Conservation (phyloP, 768 basidiomycete genomes). For the Tulasnella sp. region DNA sequence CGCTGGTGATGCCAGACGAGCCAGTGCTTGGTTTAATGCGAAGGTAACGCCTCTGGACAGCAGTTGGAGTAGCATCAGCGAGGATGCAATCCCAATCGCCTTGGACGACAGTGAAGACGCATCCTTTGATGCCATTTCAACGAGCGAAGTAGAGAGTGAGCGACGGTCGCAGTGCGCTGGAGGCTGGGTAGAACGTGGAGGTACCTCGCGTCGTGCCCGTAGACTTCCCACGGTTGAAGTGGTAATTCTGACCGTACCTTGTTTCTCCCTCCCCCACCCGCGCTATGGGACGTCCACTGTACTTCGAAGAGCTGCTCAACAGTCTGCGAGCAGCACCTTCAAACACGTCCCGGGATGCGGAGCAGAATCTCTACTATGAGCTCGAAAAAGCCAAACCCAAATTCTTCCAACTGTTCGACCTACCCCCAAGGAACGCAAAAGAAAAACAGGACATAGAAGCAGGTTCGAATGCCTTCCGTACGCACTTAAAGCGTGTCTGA, state of each 20-base stretch:
- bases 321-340: not conserved
- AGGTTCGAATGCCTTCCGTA: conserved; percentile 28
- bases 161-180: not conserved
- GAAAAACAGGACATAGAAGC: conserved; percentile 66
- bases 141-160: no score
- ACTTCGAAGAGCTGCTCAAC: conserved; percentile 8
- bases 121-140: not conserved
- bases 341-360: conserved; percentile 8
- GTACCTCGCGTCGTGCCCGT: not conserved
- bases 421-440: conserved; percentile 46
- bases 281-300: conserved; percentile 7
- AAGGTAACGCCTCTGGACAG: conserved; percentile 80
- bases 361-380: conserved; percentile 21
- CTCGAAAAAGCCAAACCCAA: conserved; percentile 28
- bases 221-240: not conserved
- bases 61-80: conserved; percentile 78
- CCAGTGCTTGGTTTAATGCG: conserved; percentile 72
- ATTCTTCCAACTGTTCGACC: conserved; percentile 52
- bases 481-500: conserved; percentile 3
- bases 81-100: conserved; percentile 39
- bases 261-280: not conserved
- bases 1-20: conserved; percentile 72
- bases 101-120: conserved; percentile 26
- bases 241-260: not conserved
- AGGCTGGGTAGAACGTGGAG: not conserved